Conservation (phyloP, 192 early-diverging fungal species). For the Entomortierella chlamydospora region DNA sequence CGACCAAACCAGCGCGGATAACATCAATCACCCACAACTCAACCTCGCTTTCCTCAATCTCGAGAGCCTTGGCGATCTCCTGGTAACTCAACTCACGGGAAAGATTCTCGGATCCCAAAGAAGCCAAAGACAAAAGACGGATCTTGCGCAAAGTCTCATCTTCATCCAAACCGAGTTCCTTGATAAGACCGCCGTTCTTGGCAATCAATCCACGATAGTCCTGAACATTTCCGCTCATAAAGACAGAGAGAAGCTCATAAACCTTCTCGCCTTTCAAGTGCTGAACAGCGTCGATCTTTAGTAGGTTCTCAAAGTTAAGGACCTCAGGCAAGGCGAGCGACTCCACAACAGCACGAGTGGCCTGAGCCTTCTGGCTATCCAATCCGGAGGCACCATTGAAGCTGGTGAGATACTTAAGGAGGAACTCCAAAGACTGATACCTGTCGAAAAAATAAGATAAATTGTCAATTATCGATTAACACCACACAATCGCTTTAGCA, state of each 20-base stretch:
- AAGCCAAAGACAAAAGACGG: constrained; percentile 84
- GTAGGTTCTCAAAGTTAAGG: constrained; percentile 84
- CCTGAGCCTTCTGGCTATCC: constrained; percentile 62
- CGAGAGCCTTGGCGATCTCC: constrained; percentile 79
- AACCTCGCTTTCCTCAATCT: constrained; percentile 82
- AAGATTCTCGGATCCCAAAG: constrained; percentile 78
- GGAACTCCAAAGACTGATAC: neutral
- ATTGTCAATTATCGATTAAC: too few relatives aligned
- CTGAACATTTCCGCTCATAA: constrained; percentile 72
- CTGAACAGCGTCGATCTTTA: constrained; percentile 72
- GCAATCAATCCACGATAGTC: constrained; percentile 72
- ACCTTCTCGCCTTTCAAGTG: constrained; percentile 58
- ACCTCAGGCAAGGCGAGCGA: constrained; percentile 73
- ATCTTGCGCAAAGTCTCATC: constrained; percentile 83
- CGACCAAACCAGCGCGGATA: constrained; percentile 91
- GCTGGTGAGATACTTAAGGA: constrained; percentile 74
- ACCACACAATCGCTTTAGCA: too few relatives aligned
- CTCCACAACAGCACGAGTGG: constrained; percentile 44
- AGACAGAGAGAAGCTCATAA: constrained; percentile 74
- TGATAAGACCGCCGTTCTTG: constrained; percentile 64
- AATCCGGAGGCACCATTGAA: constrained; percentile 60
- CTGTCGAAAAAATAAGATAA: neutral
- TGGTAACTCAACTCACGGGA: constrained; percentile 76
- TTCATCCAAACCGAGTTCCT: constrained; percentile 54
- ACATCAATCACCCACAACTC: constrained; percentile 97